Percentiles rank a stretch among this genome's conserved stretches.
phyloP scores from a whole-genome alignment of 371 early-diverging fungal species.

The Haplosporangium sp. region DNA sequence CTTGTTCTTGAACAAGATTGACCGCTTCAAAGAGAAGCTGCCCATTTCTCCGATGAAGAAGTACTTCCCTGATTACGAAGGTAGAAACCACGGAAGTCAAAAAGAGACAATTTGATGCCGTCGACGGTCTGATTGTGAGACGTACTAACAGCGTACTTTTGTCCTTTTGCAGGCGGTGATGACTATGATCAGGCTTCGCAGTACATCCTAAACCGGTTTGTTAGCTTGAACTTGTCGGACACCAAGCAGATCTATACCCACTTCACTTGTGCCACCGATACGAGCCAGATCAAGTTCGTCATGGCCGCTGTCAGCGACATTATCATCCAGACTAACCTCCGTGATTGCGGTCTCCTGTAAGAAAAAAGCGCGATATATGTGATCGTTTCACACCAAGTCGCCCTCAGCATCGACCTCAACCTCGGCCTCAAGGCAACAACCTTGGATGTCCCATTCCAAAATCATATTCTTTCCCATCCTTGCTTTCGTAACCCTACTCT shows the following conservation, averaged over 20 bases:
- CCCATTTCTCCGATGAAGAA: conserved; percentile 81
- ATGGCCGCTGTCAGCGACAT: conserved; percentile 97
- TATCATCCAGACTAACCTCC: conserved; percentile 89
- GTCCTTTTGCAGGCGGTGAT: conserved; percentile 64
- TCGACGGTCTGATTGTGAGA: not conserved
- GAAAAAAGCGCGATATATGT: not conserved
- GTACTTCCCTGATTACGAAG: conserved; percentile 86
- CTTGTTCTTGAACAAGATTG: conserved; percentile 96
- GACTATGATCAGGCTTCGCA: conserved; percentile 85
- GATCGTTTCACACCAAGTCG: not conserved
- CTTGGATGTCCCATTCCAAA: no score
- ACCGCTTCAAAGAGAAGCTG: conserved; percentile 91
- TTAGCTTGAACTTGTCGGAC: conserved; percentile 83
- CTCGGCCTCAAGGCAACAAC: no score
- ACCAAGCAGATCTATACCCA: conserved; percentile 91
- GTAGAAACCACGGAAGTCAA: conserved; percentile 46
- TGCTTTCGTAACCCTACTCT: not conserved
- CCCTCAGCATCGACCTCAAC: no score
- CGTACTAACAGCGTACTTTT: not conserved
- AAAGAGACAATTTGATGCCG: not conserved
- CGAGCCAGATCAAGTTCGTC: conserved; percentile 95
- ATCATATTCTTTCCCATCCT: no score
- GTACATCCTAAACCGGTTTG: conserved; percentile 87
- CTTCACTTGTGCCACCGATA: conserved; percentile 98
- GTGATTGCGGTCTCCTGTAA: conserved; percentile 89